Percentiles rank a stretch among this genome's conserved stretches.
Conservation (phyloP, 148 eudicot genomes). For the Agrostemma githago region DNA sequence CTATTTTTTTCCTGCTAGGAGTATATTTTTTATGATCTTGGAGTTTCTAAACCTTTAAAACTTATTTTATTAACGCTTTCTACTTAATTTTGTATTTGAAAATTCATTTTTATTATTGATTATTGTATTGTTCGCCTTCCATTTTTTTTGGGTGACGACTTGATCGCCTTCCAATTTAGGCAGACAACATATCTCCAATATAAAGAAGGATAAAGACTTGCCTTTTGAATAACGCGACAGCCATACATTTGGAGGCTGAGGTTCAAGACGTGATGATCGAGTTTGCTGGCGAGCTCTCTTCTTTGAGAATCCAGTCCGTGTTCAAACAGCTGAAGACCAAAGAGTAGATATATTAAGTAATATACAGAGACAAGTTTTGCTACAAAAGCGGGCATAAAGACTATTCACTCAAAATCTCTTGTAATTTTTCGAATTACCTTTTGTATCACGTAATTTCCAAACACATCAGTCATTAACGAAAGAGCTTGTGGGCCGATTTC, state of each 20-base stretch:
- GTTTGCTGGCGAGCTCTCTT: slow-evolving; percentile 84
- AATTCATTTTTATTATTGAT: no score
- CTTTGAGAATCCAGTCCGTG: slow-evolving; percentile 83
- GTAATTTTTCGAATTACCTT: slow-evolving; percentile 46
- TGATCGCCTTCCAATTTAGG: no score
- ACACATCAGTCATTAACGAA: slow-evolving; percentile 94
- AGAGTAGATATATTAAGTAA: slow-evolving; percentile 1
- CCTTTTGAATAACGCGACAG: slow-evolving; percentile 99
- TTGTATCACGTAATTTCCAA: slow-evolving; percentile 95
- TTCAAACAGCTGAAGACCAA: slow-evolving; percentile 75
- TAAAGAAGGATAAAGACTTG: slow-evolving; percentile 17
- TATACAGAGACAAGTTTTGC: background rate
- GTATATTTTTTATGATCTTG: no score
- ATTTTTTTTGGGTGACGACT: no score
- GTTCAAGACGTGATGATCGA: slow-evolving; percentile 74
- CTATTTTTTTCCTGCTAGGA: no score
- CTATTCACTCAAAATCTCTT: no score
- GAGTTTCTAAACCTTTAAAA: no score
- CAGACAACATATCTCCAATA: background rate
- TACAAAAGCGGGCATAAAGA: background rate
- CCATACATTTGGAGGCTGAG: slow-evolving; percentile 99
- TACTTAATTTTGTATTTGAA: no score
- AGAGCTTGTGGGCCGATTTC: slow-evolving; percentile 89
- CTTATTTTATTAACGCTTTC: no score
- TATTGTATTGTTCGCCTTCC: no score